Conservation (phyloP, 73 alveolate genomes). For the Paramecium primaurelia region DNA sequence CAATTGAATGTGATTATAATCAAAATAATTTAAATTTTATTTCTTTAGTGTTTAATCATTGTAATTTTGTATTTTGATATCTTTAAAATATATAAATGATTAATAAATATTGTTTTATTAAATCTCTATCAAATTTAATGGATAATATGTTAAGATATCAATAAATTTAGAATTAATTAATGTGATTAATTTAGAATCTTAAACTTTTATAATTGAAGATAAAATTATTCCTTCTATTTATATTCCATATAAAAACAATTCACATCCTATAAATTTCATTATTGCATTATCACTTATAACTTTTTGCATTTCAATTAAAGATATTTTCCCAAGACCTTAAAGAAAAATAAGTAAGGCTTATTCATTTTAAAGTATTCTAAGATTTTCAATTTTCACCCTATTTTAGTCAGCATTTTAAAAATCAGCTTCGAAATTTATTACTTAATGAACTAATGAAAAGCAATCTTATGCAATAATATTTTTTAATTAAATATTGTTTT, state of each 20-base stretch:
- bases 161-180: not conserved
- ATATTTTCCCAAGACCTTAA: not conserved
- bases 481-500: not conserved
- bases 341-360: not conserved
- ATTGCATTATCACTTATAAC: not conserved
- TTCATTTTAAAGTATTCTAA: not conserved
- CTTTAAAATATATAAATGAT: too few species aligned
- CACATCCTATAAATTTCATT: not conserved
- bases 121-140: not conserved
- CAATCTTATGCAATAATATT: not conserved
- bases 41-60: too few species aligned
- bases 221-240: not conserved
- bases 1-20: too few species aligned
- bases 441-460: not conserved
- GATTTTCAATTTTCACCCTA: too few species aligned
- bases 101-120: too few species aligned
- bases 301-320: not conserved
- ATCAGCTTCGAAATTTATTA: too few species aligned
- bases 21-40: too few species aligned
- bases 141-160: not conserved
- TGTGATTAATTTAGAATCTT: not conserved
- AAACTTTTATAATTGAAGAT: not conserved
- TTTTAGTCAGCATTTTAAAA: too few species aligned
- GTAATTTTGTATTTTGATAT: too few species aligned
- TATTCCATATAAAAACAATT: not conserved